A percentile compares a stretch with the other conserved stretches of the same genome.
Evolutionary conservation across 2,329 filamentous ascomycete species (phyloP).

Genomic region (Xylariaceae sp.): DNA sequence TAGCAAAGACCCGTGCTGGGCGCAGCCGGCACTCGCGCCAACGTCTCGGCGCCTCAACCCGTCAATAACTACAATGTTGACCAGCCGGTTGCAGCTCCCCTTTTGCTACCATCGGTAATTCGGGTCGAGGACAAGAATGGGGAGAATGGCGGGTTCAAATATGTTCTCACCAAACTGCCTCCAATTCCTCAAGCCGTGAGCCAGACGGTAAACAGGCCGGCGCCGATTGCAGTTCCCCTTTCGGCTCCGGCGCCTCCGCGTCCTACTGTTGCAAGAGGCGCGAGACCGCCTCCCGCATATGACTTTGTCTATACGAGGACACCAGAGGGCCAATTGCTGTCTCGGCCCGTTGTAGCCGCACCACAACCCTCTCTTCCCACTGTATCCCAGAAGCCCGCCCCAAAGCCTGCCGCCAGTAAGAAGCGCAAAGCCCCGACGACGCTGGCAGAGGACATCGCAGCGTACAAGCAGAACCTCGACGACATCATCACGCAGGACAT

Average conservation of each 20-base stretch:
- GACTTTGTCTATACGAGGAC: no score
- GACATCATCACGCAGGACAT: conserved; percentile 11
- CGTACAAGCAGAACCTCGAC: conserved; percentile 27
- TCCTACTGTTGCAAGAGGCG: not conserved
- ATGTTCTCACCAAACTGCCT: no score
- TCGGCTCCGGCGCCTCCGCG: not conserved
- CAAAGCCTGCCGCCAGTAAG: conserved; percentile 7
- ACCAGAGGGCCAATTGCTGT: no score
- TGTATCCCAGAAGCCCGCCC: not conserved
- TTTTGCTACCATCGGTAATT: not conserved
- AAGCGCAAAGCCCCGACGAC: conserved; percentile 26
- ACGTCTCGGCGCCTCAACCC: not conserved
- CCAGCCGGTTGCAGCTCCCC: not conserved
- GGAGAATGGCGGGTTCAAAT: no score
- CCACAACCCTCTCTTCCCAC: not conserved
- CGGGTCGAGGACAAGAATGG: no score
- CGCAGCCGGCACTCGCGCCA: conserved; percentile 6
- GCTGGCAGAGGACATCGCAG: conserved; percentile 27
- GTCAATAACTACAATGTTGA: not conserved
- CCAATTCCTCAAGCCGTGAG: no score
- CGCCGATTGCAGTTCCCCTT: no score
- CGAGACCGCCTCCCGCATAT: no score
- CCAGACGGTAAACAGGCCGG: no score
- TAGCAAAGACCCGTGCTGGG: conserved; percentile 2
- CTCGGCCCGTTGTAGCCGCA: not conserved